phyloP scores from a whole-genome alignment of 2,329 filamentous ascomycete species.

The Cadophora gregata region DNA sequence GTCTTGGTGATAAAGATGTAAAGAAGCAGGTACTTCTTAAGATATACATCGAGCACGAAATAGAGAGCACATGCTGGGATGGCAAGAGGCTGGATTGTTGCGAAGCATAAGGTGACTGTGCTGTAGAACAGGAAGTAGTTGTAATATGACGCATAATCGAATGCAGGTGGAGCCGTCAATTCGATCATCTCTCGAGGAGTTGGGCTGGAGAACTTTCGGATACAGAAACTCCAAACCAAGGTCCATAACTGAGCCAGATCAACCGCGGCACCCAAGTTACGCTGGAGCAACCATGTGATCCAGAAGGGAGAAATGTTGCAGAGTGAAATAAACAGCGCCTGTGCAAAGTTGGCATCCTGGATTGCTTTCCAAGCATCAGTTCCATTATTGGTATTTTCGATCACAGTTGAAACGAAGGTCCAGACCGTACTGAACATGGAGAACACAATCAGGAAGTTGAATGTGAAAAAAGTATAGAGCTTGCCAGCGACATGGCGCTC shows the following conservation, averaged over 20 bases:
- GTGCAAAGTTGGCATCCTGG: conserved; percentile 64
- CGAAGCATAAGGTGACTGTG: conserved; percentile 86
- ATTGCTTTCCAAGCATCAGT: conserved; percentile 73
- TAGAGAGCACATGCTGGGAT: conserved; percentile 87
- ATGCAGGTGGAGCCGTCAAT: conserved; percentile 87
- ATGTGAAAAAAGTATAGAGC: conserved; percentile 93
- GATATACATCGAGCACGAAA: conserved; percentile 82
- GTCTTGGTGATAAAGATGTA: conserved; percentile 98
- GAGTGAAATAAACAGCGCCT: conserved; percentile 72
- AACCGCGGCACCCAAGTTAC: conserved; percentile 90
- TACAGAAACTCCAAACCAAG: conserved; percentile 82
- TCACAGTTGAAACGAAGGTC: conserved; percentile 71
- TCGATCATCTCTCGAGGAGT: conserved; percentile 93
- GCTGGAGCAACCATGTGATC: conserved; percentile 91
- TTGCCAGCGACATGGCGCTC: conserved; percentile 91
- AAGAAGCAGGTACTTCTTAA: conserved; percentile 94
- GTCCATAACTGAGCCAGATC: conserved; percentile 91
- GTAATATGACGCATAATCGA: conserved; percentile 97
- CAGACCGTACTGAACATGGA: conserved; percentile 88
- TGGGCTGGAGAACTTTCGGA: conserved; percentile 82
- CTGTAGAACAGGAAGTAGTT: conserved; percentile 97
- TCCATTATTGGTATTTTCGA: conserved; percentile 61
- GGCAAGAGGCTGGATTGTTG: conserved; percentile 84
- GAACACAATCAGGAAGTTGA: conserved; percentile 96
- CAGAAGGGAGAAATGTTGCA: conserved; percentile 89